Percentiles rank a stretch among this genome's conserved stretches.
phyloP scores from a whole-genome alignment of 805 yeast genomes.

The Teunomyces panamensis region DNA sequence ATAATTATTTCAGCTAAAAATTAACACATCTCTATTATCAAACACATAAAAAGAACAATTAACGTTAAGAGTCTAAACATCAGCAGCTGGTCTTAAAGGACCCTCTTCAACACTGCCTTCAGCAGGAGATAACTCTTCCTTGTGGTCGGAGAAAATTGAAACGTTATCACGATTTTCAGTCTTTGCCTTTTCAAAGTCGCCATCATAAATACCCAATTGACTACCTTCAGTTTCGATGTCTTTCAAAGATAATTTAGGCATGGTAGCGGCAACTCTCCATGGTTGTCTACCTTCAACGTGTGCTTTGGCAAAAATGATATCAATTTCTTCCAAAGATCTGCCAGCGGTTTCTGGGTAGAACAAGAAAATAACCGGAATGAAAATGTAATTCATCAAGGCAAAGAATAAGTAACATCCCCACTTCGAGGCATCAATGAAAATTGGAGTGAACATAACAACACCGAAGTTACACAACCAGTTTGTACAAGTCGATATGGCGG shows the following conservation, averaged over 20 bases:
- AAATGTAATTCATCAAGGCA: slow-evolving; percentile 26
- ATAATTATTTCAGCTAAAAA: no score
- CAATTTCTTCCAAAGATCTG: slow-evolving; percentile 44
- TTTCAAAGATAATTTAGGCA: slow-evolving; percentile 56
- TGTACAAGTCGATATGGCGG: slow-evolving; percentile 33
- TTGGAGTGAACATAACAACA: slow-evolving; percentile 37
- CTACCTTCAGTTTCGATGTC: slow-evolving; percentile 62
- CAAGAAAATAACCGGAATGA: slow-evolving; percentile 55
- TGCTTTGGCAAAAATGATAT: slow-evolving; percentile 63
- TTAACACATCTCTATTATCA: no score
- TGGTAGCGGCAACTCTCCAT: slow-evolving; percentile 58
- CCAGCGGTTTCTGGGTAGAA: slow-evolving; percentile 46
- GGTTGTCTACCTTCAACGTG: slow-evolving; percentile 55
- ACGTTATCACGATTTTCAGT: slow-evolving; percentile 31
- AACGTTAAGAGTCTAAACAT: neutral
- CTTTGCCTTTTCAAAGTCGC: slow-evolving; percentile 38
- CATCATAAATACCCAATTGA: slow-evolving; percentile 53
- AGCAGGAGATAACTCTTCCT: slow-evolving; percentile 2
- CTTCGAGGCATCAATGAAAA: slow-evolving; percentile 22
- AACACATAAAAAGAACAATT: neutral
- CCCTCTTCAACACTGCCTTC: slow-evolving; percentile 5
- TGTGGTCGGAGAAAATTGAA: slow-evolving; percentile 15
- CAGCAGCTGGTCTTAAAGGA: slow-evolving; percentile 2
- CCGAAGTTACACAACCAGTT: slow-evolving; percentile 38
- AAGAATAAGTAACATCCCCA: slow-evolving; percentile 28